These are phyloP conservation scores for Penicillium sclerotiorum DNA, from an alignment of 2,329 filamentous ascomycete species.

Conservation along the genomic window DNA sequence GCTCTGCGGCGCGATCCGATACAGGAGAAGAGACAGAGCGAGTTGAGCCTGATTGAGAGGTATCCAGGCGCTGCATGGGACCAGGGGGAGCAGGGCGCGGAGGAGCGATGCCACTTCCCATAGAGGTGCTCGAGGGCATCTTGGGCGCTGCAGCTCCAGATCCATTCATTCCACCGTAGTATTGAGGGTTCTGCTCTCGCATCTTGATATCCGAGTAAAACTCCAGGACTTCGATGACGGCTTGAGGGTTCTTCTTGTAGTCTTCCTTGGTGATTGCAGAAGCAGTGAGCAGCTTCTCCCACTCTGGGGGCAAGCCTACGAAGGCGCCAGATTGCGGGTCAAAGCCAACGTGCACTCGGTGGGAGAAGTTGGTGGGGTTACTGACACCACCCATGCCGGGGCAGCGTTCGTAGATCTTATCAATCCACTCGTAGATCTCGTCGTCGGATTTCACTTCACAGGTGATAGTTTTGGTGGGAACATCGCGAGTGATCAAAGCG, in stretches of 20 bases:
- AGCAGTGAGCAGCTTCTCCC: constrained; percentile 93
- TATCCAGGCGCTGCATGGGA: constrained; percentile 48
- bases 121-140: constrained; percentile 53
- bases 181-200: constrained; percentile 63
- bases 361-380: constrained; percentile 97
- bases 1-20: constrained; percentile 55
- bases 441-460: constrained; percentile 95
- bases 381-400: constrained; percentile 97
- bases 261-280: constrained; percentile 98
- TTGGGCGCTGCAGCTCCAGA: constrained; percentile 57
- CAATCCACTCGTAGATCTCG: constrained; percentile 98
- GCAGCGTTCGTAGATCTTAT: constrained; percentile 94
- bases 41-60: constrained; percentile 43
- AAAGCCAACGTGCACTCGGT: constrained; percentile 96
- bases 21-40: constrained; percentile 49
- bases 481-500: constrained; percentile 77
- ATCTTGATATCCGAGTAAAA: constrained; percentile 72
- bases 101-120: constrained; percentile 64
- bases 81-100: constrained; percentile 66
- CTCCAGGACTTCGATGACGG: constrained; percentile 67
- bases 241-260: constrained; percentile 94
- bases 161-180: constrained; percentile 62
- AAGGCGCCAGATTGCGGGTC: constrained; percentile 95
- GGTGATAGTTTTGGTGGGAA: constrained; percentile 78
- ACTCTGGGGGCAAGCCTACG: constrained; percentile 89